Conservation (phyloP, 257 asterid species). For the Cruciata laevipes region DNA sequence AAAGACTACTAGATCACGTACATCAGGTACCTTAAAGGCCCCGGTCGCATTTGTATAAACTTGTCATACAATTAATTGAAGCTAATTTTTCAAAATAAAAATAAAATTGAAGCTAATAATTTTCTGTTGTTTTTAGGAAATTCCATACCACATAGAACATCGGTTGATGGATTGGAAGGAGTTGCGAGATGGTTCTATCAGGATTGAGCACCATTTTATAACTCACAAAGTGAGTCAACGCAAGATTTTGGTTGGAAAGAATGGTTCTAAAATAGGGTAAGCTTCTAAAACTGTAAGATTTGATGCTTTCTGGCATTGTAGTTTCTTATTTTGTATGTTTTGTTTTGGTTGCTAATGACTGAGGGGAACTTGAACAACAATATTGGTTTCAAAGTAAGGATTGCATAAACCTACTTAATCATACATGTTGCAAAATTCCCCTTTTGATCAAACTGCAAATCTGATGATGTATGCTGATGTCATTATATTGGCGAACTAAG, state of each 20-base stretch:
- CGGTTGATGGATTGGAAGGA: slow-evolving; percentile 93
- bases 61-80: not conserved
- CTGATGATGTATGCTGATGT: not conserved
- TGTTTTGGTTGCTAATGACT: not conserved
- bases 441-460: not conserved
- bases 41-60: not conserved
- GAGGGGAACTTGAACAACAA: not conserved
- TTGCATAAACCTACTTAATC: not conserved
- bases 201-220: slow-evolving; percentile 94
- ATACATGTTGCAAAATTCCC: not conserved
- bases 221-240: slow-evolving; percentile 91
- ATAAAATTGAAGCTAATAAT: not conserved
- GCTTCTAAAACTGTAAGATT: slow-evolving; percentile 3
- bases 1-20: slow-evolving; percentile 68
- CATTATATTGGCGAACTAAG: not conserved
- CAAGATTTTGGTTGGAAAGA: slow-evolving; percentile 79
- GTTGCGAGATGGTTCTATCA: slow-evolving; percentile 75
- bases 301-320: not conserved
- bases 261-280: slow-evolving; percentile 85
- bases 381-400: not conserved
- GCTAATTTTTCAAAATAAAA: not conserved
- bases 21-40: slow-evolving; percentile 59
- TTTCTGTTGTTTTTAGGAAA: slow-evolving; percentile 44
- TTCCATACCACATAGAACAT: slow-evolving; percentile 83
- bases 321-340: not conserved